Percentiles rank a stretch among this genome's conserved stretches.
Conservation (phyloP, 73 alveolate genomes). For the Symbiodinium natans region DNA sequence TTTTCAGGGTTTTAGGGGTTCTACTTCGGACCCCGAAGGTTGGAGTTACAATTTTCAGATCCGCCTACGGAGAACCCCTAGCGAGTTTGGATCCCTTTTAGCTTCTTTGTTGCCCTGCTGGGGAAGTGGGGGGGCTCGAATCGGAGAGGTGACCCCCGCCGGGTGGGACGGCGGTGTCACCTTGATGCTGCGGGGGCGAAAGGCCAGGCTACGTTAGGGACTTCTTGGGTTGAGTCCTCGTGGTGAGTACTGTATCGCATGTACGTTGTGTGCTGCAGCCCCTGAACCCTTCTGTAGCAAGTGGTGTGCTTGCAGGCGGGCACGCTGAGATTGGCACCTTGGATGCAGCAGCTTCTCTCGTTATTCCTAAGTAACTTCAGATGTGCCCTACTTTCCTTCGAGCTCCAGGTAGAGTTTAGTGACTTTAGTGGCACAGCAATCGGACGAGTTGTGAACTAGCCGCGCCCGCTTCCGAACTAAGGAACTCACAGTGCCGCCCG, state of each 20-base stretch:
- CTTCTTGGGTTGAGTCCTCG: too few relatives aligned
- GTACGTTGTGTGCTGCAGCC: too few relatives aligned
- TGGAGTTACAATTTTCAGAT: too few relatives aligned
- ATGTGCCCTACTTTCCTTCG: background rate
- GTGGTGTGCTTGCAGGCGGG: conserved; percentile 56
- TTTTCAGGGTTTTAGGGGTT: too few relatives aligned
- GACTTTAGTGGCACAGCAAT: background rate
- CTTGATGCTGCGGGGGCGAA: conserved; percentile 63
- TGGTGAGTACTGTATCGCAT: too few relatives aligned
- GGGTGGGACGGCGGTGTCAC: conserved; percentile 68
- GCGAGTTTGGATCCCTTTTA: too few relatives aligned
- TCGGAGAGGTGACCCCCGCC: conserved; percentile 45
- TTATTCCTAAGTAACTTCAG: background rate
- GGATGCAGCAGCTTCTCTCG: background rate
- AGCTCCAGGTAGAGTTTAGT: too few relatives aligned
- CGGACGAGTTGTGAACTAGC: background rate
- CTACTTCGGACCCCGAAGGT: too few relatives aligned
- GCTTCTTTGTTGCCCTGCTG: too few relatives aligned
- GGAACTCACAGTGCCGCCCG: conserved; percentile 73
- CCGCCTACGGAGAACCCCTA: too few relatives aligned
- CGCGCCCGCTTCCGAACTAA: background rate
- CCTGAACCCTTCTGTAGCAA: too few relatives aligned
- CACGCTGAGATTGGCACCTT: conserved; percentile 63
- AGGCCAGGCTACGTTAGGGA: conserved; percentile 15
- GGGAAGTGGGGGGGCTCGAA: too few relatives aligned